Conservation (phyloP, 1,284 basidiomycete genomes). For the Sanguinoderma infundibulare region DNA sequence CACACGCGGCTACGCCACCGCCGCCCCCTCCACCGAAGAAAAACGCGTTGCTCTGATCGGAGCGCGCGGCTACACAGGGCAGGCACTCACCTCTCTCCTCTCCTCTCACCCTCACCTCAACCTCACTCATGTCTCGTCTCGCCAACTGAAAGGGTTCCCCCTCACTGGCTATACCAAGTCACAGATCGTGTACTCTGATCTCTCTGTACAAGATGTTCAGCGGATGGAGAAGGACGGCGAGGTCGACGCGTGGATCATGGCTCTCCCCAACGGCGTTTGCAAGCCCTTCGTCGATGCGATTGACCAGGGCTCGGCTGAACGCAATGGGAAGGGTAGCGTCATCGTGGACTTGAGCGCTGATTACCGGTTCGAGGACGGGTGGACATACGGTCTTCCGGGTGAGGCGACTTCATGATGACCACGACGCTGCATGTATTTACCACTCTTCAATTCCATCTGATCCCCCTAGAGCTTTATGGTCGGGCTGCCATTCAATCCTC, state of each 20-base stretch:
- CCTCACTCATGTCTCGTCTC: constrained; percentile 94
- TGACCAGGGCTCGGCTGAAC: constrained; percentile 71
- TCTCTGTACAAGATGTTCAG: constrained; percentile 79
- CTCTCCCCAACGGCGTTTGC: constrained; percentile 95
- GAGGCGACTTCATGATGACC: constrained; percentile 52
- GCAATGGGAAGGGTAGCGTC: constrained; percentile 58
- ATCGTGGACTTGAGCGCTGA: constrained; percentile 96
- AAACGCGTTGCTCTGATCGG: constrained; percentile 97
- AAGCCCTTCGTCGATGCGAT: constrained; percentile 98
- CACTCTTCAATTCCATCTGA: constrained; percentile 33
- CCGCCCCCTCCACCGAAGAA: constrained; percentile 56
- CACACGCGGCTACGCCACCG: constrained; percentile 67
- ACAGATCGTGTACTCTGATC: constrained; percentile 78
- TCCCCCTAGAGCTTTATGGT: constrained; percentile 82
- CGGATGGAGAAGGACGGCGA: constrained; percentile 86
- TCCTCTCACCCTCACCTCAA: constrained; percentile 87
- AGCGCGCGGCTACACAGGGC: constrained; percentile 95
- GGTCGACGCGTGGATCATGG: constrained; percentile 98
- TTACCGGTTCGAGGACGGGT: constrained; percentile 92
- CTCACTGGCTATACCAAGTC: constrained; percentile 87
- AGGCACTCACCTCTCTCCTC: constrained; percentile 86
- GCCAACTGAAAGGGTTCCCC: constrained; percentile 87
- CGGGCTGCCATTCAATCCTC: constrained; percentile 72
- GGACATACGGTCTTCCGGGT: constrained; percentile 99
- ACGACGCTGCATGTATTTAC: constrained; percentile 31